Evolutionary conservation across 306 rosid genomes (phyloP).

Genomic region (Psophocarpus tetragonolobus): DNA sequence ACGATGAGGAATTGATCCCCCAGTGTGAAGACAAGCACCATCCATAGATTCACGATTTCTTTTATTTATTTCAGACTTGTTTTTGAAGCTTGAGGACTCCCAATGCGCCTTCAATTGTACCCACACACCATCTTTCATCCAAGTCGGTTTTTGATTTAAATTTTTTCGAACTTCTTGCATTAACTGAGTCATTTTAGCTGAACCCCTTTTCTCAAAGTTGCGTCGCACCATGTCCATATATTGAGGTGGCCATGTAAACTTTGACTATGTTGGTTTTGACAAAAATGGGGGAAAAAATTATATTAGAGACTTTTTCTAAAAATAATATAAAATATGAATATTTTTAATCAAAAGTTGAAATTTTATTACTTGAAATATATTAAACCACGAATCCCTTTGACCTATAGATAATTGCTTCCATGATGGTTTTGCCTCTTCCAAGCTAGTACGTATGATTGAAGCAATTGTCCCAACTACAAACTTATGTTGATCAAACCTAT

Average conservation of each 20-base stretch:
- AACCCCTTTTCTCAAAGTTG: slow-evolving; percentile 31
- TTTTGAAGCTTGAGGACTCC: slow-evolving; percentile 4
- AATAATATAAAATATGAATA: not conserved
- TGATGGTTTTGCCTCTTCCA: slow-evolving; percentile 22
- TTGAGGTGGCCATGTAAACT: slow-evolving; percentile 26
- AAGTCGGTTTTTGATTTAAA: slow-evolving; percentile 17
- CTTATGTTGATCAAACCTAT: slow-evolving; percentile 27
- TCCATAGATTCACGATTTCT: slow-evolving; percentile 1
- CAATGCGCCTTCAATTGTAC: slow-evolving; percentile 1
- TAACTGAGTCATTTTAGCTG: slow-evolving; percentile 26
- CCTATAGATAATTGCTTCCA: slow-evolving; percentile 17
- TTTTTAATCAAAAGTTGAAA: not conserved
- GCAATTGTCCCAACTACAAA: slow-evolving; percentile 7
- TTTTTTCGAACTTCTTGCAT: slow-evolving; percentile 29
- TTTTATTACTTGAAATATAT: slow-evolving; percentile 22
- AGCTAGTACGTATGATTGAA: slow-evolving; percentile 10
- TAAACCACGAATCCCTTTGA: slow-evolving; percentile 16
- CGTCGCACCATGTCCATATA: slow-evolving; percentile 2
- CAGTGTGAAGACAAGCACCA: slow-evolving; percentile 24
- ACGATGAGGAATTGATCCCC: slow-evolving; percentile 32
- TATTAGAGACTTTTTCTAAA: not conserved
- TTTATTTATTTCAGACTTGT: not conserved
- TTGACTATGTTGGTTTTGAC: not conserved
- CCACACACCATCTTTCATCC: slow-evolving; percentile 16
- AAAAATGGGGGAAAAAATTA: not conserved